phyloP scores from a whole-genome alignment of 768 basidiomycete species.

The Suillus fuscotomentosus region DNA sequence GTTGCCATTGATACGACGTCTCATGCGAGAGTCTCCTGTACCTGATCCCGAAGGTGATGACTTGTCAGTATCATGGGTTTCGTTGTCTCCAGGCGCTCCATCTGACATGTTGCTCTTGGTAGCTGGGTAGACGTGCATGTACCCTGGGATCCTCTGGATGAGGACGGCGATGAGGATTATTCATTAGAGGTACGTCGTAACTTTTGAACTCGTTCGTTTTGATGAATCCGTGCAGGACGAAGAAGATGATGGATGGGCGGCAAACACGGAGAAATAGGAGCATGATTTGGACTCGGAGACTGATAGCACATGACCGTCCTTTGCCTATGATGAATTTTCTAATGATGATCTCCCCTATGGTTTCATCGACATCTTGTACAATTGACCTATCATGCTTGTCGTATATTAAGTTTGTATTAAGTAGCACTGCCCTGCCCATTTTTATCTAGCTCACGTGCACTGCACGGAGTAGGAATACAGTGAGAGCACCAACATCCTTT shows the following conservation, averaged over 20 bases:
- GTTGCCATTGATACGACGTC: neutral
- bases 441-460: neutral
- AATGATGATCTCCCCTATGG: neutral
- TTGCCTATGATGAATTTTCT: neutral
- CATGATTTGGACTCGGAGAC: neutral
- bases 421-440: neutral
- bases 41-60: slow-evolving; percentile 2
- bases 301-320: neutral
- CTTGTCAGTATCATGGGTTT: slow-evolving; percentile 5
- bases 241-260: neutral
- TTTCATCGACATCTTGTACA: neutral
- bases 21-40: slow-evolving; percentile 9
- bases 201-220: neutral
- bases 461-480: neutral
- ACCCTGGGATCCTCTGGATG: slow-evolving; percentile 20
- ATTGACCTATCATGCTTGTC: neutral
- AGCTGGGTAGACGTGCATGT: slow-evolving; percentile 19
- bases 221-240: neutral
- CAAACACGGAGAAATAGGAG: neutral
- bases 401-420: neutral
- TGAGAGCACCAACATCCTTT: neutral
- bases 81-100: neutral
- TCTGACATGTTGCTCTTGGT: neutral
- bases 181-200: neutral
- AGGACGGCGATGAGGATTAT: slow-evolving; percentile 15